Percentiles rank a stretch among this genome's conserved stretches.
These are phyloP conservation scores for Cercophora sp. DNA, from an alignment of 495 filamentous ascomycete genomes.

Conservation along the genomic window DNA sequence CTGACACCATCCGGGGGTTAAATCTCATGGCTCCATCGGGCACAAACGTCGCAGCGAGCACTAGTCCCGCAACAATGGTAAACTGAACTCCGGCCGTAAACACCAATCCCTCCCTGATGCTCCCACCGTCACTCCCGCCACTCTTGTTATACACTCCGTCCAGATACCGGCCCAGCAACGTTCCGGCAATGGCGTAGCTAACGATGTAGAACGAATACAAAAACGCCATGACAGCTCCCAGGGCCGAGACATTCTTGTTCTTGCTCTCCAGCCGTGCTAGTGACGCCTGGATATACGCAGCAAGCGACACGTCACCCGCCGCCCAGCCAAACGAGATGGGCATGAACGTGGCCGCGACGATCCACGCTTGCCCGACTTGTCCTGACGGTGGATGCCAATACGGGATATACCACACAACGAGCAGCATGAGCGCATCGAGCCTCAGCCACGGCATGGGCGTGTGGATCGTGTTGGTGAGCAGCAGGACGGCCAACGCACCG, in stretches of 20 bases:
- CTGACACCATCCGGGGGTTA: constrained; percentile 36
- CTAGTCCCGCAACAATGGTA: constrained; percentile 31
- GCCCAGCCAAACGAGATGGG: constrained; percentile 48
- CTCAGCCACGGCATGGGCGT: constrained; percentile 46
- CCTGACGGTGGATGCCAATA: constrained; percentile 25
- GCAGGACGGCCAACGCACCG: constrained; percentile 39
- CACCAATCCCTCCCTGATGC: constrained; percentile 22
- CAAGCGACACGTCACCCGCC: constrained; percentile 42
- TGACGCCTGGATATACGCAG: constrained; percentile 43
- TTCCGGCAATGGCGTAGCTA: constrained; percentile 38
- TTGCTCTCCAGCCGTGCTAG: constrained; percentile 34
- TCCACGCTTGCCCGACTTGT: constrained; percentile 35
- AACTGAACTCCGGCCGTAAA: constrained; percentile 41
- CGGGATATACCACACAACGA: constrained; percentile 41
- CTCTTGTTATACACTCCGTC: constrained; percentile 30
- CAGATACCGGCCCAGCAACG: constrained; percentile 40
- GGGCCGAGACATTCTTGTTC: constrained; percentile 38
- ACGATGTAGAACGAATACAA: constrained; percentile 44
- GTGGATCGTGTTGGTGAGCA: constrained; percentile 37
- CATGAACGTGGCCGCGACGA: constrained; percentile 39
- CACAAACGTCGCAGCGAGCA: constrained; percentile 37
- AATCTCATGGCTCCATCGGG: constrained; percentile 32
- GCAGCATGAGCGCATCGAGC: constrained; percentile 35
- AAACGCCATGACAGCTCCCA: constrained; percentile 47
- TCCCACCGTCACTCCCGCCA: constrained; percentile 17